Evolutionary conservation across 495 filamentous ascomycete genomes (phyloP), one percentile per base, ranked within the genome.

Genomic region (Tuber calosporum): DNA sequence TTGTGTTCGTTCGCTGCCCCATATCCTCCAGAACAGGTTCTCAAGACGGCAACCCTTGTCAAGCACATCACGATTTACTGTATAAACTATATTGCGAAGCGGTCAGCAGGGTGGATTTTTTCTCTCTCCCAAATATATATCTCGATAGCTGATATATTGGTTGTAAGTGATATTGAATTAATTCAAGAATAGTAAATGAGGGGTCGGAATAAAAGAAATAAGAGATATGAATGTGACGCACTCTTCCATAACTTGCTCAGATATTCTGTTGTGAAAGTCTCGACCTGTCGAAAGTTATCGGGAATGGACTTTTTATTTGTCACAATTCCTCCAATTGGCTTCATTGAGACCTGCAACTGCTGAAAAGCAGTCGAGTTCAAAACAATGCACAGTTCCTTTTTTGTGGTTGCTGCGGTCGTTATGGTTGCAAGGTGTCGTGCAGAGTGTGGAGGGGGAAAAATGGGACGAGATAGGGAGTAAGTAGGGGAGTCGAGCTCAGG

Each of bases 11-110:
- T 81, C 79, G 48, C 73, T 79, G 5, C 80, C 74, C 80, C 80
- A 81, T 79, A 81, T 77, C 45, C 80, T 72, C 80, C 80, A 81
- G 58, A 81, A 81, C 13, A 81, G 71, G 69, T 81, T 81, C 69
- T 81, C 80, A 30, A 81, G 77, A 42, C 80, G 79, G 40, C 77
- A 74, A 40, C 80, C 80, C 72, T 81, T 74, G 42, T 77, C 77
- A 67, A 81, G 72, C 41, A 79, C 77, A 71, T 81, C 77, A 42
- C 79, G 78, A 67, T 76, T 81, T 67, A 81, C 74, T 42, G 74
- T 80, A 48, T 81, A 81, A 43, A 79, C 80, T 81, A 77, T 66
- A 80, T 66, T 38, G 40, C 66, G 70, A 70, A 73, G 74, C 30
- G 22, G 77, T 80, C 72, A 79, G 75, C 77, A 78, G 75, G 70